Conservation (phyloP, 2,329 filamentous ascomycete species). For the Trichoderma polysporum region DNA sequence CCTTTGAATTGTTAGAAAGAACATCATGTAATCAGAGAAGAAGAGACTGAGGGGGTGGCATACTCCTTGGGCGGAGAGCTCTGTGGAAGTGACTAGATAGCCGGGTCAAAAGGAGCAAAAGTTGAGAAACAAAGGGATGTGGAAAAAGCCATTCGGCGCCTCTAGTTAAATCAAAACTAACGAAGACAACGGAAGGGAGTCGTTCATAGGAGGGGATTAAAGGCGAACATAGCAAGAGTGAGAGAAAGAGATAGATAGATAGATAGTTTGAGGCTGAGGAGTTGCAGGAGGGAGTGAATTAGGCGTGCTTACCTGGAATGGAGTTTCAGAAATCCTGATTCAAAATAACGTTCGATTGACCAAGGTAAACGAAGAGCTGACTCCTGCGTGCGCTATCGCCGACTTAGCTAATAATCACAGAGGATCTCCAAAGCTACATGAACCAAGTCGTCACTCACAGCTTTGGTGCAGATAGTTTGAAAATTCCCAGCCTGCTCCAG, state of each 20-base stretch:
- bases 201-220: neutral
- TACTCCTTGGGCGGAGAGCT: neutral
- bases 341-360: neutral
- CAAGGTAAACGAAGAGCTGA: neutral
- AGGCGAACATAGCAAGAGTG: neutral
- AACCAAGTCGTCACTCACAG: neutral
- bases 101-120: neutral
- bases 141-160: neutral
- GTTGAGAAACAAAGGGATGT: neutral
- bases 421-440: neutral
- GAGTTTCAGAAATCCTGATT: neutral
- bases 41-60: neutral
- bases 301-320: neutral
- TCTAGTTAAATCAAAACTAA: no score
- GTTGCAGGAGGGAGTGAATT: neutral
- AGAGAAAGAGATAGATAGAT: neutral
- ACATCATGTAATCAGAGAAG: neutral
- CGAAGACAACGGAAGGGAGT: neutral
- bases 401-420: neutral
- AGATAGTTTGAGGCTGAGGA: neutral
- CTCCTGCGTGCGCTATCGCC: neutral
- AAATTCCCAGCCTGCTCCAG: neutral
- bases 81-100: neutral
- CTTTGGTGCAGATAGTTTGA: neutral
- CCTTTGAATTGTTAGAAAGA: neutral